These are phyloP conservation scores for Mrakia hoshinonis DNA, from an alignment of 768 basidiomycete species.

Conservation along the genomic window DNA sequence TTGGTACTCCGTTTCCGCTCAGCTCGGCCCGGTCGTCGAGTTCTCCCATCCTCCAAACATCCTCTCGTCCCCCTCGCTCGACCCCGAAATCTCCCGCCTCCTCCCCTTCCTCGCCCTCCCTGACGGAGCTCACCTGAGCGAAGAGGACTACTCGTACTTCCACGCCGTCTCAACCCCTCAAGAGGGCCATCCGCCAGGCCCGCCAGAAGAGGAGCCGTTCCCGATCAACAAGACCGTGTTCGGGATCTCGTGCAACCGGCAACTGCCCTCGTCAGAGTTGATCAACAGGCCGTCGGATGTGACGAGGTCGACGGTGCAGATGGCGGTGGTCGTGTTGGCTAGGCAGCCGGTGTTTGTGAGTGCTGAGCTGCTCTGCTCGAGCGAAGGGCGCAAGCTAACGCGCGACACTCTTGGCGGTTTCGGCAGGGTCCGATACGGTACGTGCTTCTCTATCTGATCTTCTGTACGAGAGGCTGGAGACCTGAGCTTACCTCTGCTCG, in stretches of 20 bases:
- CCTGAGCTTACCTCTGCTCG: not conserved
- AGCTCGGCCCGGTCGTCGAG: constrained; percentile 90
- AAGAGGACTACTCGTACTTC: constrained; percentile 95
- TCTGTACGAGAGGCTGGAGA: not conserved
- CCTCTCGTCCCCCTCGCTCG: constrained; percentile 52
- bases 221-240: constrained; percentile 71
- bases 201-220: constrained; percentile 42
- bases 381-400: not conserved
- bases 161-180: constrained; percentile 14
- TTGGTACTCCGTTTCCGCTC: not conserved
- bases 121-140: constrained; percentile 89
- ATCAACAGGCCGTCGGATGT: constrained; percentile 70
- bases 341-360: constrained; percentile 43
- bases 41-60: constrained; percentile 41
- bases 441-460: constrained; percentile 27
- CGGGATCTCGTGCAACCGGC: constrained; percentile 97
- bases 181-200: constrained; percentile 27
- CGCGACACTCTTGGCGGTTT: constrained; percentile 1
- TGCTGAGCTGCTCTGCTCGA: not conserved
- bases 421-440: constrained; percentile 74
- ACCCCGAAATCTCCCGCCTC: constrained; percentile 74
- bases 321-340: constrained; percentile 89
- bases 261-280: constrained; percentile 71
- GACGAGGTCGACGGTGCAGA: constrained; percentile 92
- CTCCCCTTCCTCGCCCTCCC: constrained; percentile 93